Conservation (phyloP, 2,329 filamentous ascomycete species). For the Hypoxylon sp. region DNA sequence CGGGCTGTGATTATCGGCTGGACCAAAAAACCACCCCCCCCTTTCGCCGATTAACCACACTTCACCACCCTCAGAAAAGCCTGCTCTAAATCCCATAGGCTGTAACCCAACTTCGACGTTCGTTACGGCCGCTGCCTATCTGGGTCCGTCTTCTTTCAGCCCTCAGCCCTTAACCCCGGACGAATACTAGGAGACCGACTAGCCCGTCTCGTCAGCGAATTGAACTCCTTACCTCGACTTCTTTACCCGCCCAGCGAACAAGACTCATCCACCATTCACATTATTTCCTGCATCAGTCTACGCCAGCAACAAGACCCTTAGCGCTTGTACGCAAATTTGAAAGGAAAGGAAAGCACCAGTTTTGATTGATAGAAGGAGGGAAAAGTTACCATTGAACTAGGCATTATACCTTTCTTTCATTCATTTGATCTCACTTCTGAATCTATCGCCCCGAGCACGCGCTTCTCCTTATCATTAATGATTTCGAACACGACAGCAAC, state of each 20-base stretch:
- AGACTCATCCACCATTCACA: slow-evolving; percentile 56
- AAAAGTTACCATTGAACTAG: slow-evolving; percentile 18
- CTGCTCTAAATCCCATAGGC: slow-evolving; percentile 40
- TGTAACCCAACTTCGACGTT: slow-evolving; percentile 33
- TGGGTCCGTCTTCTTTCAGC: slow-evolving; percentile 35
- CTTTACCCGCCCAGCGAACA: slow-evolving; percentile 53
- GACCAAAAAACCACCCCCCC: slow-evolving; percentile 21
- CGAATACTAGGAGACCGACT: slow-evolving; percentile 32
- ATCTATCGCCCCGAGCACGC: slow-evolving; percentile 26
- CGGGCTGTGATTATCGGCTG: slow-evolving; percentile 33
- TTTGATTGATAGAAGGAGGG: slow-evolving; percentile 24
- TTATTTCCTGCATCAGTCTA: slow-evolving; percentile 51
- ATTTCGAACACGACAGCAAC: slow-evolving; percentile 29
- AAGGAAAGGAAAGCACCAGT: slow-evolving; percentile 16
- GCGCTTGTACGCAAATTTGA: slow-evolving; percentile 41
- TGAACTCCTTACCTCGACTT: slow-evolving; percentile 52
- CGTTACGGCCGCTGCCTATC: slow-evolving; percentile 21
- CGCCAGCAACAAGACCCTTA: slow-evolving; percentile 43
- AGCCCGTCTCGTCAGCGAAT: slow-evolving; percentile 52
- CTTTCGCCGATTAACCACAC: slow-evolving; percentile 32
- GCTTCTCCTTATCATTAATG: slow-evolving; percentile 30
- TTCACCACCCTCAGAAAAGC: slow-evolving; percentile 18
- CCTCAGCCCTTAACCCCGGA: slow-evolving; percentile 37
- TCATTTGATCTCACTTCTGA: slow-evolving; percentile 30
- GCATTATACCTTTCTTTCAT: slow-evolving; percentile 27